phyloP scores from a whole-genome alignment of 176 grass and related monocot genomes.

The Thalia dealbata region DNA sequence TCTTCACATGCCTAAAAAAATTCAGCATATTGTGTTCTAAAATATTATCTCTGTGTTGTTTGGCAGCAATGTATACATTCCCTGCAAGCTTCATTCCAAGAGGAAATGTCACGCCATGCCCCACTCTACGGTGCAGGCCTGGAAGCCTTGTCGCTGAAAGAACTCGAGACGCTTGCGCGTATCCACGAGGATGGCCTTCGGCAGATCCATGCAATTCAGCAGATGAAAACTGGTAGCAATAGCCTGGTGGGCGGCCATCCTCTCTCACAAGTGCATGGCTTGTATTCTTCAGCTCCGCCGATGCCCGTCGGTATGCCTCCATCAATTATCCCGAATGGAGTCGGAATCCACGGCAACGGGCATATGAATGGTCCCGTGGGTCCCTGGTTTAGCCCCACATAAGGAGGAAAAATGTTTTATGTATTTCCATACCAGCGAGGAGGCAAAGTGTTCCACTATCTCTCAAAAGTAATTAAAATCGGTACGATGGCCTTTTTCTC shows the following conservation, averaged over 20 bases:
- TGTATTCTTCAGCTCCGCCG: conserved; percentile 49
- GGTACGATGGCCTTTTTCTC: conserved; percentile 40
- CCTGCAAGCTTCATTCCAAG: conserved; percentile 75
- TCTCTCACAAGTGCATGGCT: conserved; percentile 36
- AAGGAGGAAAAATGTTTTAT: conserved; percentile 33
- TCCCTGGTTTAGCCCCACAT: conserved; percentile 58
- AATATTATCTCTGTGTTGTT: background rate
- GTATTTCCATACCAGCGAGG: conserved; percentile 26
- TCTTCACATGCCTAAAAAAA: no score
- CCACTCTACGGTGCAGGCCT: conserved; percentile 68
- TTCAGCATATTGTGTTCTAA: no score
- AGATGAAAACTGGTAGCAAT: conserved; percentile 50
- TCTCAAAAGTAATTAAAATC: conserved; percentile 42
- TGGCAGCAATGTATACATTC: conserved; percentile 91
- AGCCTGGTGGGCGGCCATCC: conserved; percentile 33
- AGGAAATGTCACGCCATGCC: conserved; percentile 87
- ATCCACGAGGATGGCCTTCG: conserved; percentile 77
- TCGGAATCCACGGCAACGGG: conserved; percentile 47
- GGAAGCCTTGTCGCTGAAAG: conserved; percentile 52
- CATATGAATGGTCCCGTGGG: conserved; percentile 31
- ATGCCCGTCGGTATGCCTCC: conserved; percentile 44
- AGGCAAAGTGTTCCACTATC: conserved; percentile 30
- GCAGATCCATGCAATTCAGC: conserved; percentile 55
- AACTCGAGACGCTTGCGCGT: conserved; percentile 68
- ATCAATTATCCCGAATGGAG: conserved; percentile 53